These are phyloP conservation scores for Cyanidioschyzon merolae DNA, from an alignment of 23 red algal species.

Conservation along the genomic window DNA sequence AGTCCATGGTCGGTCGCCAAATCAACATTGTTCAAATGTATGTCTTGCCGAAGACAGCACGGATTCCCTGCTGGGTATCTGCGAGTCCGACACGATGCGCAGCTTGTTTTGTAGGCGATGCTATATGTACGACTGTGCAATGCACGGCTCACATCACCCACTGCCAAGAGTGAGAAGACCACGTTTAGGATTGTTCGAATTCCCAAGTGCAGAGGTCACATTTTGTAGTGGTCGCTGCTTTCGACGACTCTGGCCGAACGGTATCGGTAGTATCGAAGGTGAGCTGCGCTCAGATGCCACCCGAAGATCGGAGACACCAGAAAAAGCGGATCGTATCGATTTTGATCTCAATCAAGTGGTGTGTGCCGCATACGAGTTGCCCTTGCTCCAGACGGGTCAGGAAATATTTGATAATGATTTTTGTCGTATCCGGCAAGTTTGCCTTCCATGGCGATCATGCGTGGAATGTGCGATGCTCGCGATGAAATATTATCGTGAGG, in stretches of 20 bases:
- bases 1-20: no score
- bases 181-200: neutral
- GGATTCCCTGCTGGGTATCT: no score
- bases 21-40: no score
- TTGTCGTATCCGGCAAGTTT: neutral
- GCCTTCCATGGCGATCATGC: neutral
- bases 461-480: neutral
- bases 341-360: no score
- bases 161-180: neutral
- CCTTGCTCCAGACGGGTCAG: neutral
- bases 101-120: conserved; percentile 11
- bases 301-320: no score
- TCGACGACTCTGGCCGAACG: neutral
- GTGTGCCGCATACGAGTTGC: no score
- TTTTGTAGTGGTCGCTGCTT: neutral
- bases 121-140: neutral
- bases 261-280: no score
- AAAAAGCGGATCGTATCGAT: no score
- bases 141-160: conserved; percentile 4
- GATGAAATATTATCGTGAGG: neutral
- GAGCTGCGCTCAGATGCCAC: no score
- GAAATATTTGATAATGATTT: neutral
- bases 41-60: no score
- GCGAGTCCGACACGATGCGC: neutral
- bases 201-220: neutral